phyloP scores from a whole-genome alignment of 2,329 filamentous ascomycete species.

The Neonectria coccinea region DNA sequence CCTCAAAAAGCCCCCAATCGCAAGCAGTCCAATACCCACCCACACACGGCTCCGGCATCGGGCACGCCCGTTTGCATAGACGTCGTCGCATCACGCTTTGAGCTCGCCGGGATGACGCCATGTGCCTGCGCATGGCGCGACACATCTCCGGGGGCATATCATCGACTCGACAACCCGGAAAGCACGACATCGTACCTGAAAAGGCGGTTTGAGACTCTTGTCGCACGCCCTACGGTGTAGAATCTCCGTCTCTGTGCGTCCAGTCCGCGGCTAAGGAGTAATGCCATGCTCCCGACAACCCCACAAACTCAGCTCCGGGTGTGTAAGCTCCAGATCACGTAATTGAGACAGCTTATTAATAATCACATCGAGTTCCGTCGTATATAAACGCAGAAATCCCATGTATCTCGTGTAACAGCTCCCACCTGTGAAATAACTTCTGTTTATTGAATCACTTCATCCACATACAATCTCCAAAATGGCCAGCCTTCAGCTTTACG shows the following conservation, averaged over 20 bases:
- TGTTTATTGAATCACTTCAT: neutral
- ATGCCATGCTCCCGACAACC: neutral
- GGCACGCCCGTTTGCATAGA: neutral
- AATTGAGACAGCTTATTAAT: slow-evolving; percentile 15
- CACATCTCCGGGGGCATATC: neutral
- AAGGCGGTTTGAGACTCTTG: slow-evolving; percentile 1
- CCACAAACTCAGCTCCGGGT: slow-evolving; percentile 8
- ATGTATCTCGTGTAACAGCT: neutral
- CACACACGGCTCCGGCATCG: neutral
- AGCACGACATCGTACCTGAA: slow-evolving; percentile 23
- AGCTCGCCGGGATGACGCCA: slow-evolving; percentile 21
- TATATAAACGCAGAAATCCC: slow-evolving; percentile 13
- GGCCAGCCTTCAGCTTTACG: slow-evolving; percentile 32
- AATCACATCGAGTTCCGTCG: neutral
- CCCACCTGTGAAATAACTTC: neutral
- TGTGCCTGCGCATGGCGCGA: slow-evolving; percentile 24
- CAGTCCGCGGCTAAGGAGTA: neutral
- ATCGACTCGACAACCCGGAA: neutral
- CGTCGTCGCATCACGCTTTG: neutral
- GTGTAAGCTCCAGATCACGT: slow-evolving; percentile 19
- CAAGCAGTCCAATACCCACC: neutral
- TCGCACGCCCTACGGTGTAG: slow-evolving; percentile 16
- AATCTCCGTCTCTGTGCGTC: slow-evolving; percentile 6
- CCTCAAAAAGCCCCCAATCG: neutral
- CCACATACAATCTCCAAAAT: slow-evolving; percentile 18